A percentile compares a stretch with the other conserved stretches of the same genome.
phyloP scores from a whole-genome alignment of 2,329 filamentous ascomycete species.

The Penicillium sp. region DNA sequence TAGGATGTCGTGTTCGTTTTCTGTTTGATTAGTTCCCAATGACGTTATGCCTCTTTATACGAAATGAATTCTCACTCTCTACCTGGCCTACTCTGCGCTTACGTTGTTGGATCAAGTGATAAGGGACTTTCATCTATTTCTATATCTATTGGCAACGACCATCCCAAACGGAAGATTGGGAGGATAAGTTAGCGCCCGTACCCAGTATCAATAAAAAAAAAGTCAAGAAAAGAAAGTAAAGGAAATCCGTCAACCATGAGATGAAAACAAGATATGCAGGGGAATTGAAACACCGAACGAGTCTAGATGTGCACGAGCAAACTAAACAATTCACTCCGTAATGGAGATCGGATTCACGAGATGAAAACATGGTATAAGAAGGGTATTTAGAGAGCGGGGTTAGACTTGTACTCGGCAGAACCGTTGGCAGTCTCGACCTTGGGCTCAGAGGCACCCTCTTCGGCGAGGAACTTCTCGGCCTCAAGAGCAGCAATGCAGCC shows the following conservation, averaged over 20 bases:
- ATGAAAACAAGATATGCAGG: conserved; percentile 13
- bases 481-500: conserved; percentile 95
- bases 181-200: conserved; percentile 4
- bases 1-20: neutral
- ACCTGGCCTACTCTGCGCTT: neutral
- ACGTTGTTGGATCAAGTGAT: neutral
- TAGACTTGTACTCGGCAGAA: conserved; percentile 44
- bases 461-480: conserved; percentile 87
- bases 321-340: conserved; percentile 9
- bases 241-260: conserved; percentile 15
- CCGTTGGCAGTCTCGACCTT: conserved; percentile 37
- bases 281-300: conserved; percentile 13
- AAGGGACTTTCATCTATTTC: conserved; percentile 14
- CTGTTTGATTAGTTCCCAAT: neutral
- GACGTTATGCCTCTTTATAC: neutral
- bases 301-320: conserved; percentile 13
- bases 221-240: conserved; percentile 6
- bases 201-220: conserved; percentile 9
- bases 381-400: conserved; percentile 58
- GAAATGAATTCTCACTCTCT: neutral
- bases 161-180: conserved; percentile 5
- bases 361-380: neutral
- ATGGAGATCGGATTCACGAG: conserved; percentile 6
- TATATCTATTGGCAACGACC: conserved; percentile 18
- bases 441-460: conserved; percentile 59